These are phyloP conservation scores for Sugiyamaella boreocaroliniensis DNA, from an alignment of 805 yeast genomes.

Conservation along the genomic window DNA sequence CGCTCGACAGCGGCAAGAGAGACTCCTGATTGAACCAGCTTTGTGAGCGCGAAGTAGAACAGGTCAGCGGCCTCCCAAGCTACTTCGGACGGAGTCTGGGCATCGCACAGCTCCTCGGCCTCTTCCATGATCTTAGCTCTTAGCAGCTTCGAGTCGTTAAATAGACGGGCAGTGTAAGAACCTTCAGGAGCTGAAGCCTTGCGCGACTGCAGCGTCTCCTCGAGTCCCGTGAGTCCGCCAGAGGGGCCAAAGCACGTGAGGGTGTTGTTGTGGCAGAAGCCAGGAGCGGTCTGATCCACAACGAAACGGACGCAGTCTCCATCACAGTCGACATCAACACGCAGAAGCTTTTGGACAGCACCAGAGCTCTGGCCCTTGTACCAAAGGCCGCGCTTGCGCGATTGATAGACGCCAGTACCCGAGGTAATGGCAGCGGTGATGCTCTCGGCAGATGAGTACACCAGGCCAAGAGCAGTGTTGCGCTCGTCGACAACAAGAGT, in stretches of 20 bases:
- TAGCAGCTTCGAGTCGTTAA: constrained; percentile 67
- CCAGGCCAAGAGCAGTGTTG: constrained; percentile 77
- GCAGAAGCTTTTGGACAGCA: constrained; percentile 72
- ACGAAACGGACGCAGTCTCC: constrained; percentile 82
- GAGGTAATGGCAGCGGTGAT: constrained; percentile 74
- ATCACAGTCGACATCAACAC: constrained; percentile 80
- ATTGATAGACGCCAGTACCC: constrained; percentile 85
- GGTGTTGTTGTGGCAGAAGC: constrained; percentile 86
- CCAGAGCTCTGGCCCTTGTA: constrained; percentile 96
- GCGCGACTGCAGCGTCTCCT: constrained; percentile 58
- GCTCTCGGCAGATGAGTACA: constrained; percentile 80
- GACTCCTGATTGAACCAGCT: constrained; percentile 70
- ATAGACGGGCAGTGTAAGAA: constrained; percentile 87
- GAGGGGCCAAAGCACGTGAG: constrained; percentile 75
- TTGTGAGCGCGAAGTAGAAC: constrained; percentile 58
- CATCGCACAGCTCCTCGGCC: constrained; percentile 91
- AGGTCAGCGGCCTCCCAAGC: constrained; percentile 98
- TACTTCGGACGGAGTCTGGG: constrained; percentile 56
- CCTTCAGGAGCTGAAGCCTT: constrained; percentile 72
- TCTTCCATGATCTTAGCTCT: constrained; percentile 87
- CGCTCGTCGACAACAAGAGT: constrained; percentile 70
- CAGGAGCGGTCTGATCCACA: constrained; percentile 78
- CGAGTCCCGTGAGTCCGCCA: constrained; percentile 61
- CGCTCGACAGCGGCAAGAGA: constrained; percentile 72
- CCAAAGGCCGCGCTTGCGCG: constrained; percentile 88